Conservation (phyloP, 2,329 filamentous ascomycete species). For the Phaeoacremonium minimum region DNA sequence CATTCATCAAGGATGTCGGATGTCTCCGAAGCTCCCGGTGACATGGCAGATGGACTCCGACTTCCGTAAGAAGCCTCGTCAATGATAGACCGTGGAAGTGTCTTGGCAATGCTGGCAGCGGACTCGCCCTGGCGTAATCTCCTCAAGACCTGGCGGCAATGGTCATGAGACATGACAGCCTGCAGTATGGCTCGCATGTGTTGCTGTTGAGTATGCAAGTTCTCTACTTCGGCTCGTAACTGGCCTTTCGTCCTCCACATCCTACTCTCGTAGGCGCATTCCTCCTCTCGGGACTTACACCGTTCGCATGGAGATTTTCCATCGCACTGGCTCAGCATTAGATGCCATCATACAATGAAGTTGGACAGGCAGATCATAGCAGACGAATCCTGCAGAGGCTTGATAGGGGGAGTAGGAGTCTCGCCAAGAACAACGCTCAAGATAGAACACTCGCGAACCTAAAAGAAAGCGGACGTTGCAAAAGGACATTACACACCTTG, state of each 20-base stretch:
- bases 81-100: neutral
- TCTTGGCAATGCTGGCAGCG: slow-evolving; percentile 6
- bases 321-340: slow-evolving; percentile 13
- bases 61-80: too few species aligned
- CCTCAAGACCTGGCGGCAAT: slow-evolving; percentile 12
- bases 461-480: neutral
- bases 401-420: neutral
- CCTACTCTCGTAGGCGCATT: slow-evolving; percentile 19
- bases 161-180: slow-evolving; percentile 12
- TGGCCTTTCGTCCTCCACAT: slow-evolving; percentile 20
- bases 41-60: too few species aligned
- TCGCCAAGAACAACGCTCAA: neutral
- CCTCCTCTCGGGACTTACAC: slow-evolving; percentile 15
- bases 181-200: slow-evolving; percentile 15
- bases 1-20: too few species aligned
- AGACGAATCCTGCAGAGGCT: neutral
- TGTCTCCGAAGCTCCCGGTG: too few species aligned
- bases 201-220: slow-evolving; percentile 14
- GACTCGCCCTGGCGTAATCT: slow-evolving; percentile 13
- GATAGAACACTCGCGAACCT: neutral
- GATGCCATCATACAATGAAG: too few species aligned
- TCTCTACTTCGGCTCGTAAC: slow-evolving; percentile 17
- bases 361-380: neutral
- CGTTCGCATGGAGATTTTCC: slow-evolving; percentile 16
- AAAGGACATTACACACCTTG: slow-evolving; percentile 10